Base-by-base conservation (phyloP, 2,329 filamentous ascomycete species). In the Seiridium cupressi region DNA sequence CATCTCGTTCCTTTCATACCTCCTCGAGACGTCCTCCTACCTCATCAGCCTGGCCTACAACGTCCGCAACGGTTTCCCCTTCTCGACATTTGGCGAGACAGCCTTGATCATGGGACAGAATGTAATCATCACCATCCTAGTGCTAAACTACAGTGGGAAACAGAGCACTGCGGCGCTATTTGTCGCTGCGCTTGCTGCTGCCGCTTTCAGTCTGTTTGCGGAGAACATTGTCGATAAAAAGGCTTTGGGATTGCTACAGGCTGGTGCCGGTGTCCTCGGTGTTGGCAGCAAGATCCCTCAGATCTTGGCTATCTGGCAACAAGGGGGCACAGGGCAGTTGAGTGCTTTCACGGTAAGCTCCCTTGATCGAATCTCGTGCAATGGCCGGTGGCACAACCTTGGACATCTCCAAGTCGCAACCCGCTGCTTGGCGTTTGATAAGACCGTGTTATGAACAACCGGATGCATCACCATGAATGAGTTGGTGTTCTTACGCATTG, bases 41-140 rank as follows among this genome's bases (percentile, higher is more conserved):
- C 83, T 97, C 69, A 96, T 97, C 76, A 90, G 89, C 4, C 85
- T 99, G 66, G 91, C 92, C 57, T 99, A 99, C 82, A 97, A 96
- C 75, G 83, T 91, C 65, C 92, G 95, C 72, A 92, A 93, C 70
- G 89, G 88, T 32, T 97, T 97, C 68, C 94, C 95, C 3, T 97
- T 99, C 78, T 96, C 90, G 83, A 99, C 95, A 9, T 99, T 91
- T 74, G 95, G 95, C 75, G 95, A 99, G 84, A 94, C 92, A 35
- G 93, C 91, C 44, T 82, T 98, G 70, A 97, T 99, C 68, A 84
- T 95, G 55, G 88, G 89, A 61, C 95, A 99, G 80, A 97, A 99
- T 76, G 86, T 98, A 48, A 85, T 93, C 62, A 97, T 99, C 73
- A 89, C 89, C 4, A 86, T 93, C 55, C 77, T 98, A 68, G 93